Evolutionary conservation across 164 flowering plant species (phyloP).

Genomic region (Cinnamomum micranthum): DNA sequence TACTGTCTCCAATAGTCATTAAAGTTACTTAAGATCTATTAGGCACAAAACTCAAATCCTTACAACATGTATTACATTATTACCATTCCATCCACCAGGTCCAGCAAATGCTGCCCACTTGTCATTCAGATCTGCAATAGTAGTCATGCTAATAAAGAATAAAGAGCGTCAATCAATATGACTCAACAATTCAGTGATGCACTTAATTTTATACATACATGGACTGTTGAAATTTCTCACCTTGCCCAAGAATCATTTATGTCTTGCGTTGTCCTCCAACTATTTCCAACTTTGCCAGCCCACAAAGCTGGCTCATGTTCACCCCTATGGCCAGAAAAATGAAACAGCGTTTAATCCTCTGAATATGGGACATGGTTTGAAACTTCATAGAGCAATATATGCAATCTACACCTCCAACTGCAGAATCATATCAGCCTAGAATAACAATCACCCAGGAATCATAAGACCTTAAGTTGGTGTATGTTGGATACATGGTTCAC

Average conservation of each 20-base stretch:
- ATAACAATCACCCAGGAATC: too few relatives aligned
- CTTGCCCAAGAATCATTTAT: slow-evolving; percentile 93
- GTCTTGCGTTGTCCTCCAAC: slow-evolving; percentile 97
- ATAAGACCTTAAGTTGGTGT: too few relatives aligned
- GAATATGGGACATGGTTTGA: neutral
- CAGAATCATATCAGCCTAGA: too few relatives aligned
- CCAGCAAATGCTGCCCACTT: slow-evolving; percentile 99
- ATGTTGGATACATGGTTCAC: too few relatives aligned
- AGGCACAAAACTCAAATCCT: neutral
- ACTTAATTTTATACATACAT: neutral
- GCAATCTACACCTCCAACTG: too few relatives aligned
- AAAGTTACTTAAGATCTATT: too few relatives aligned
- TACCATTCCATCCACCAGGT: slow-evolving; percentile 99
- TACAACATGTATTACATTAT: neutral
- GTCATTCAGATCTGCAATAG: slow-evolving; percentile 86
- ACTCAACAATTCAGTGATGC: neutral
- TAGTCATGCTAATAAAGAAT: slow-evolving; percentile 60
- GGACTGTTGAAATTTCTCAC: slow-evolving; percentile 28
- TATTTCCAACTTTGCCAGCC: slow-evolving; percentile 84
- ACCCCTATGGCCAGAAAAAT: slow-evolving; percentile 56
- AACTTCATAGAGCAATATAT: too few relatives aligned
- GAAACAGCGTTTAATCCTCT: neutral
- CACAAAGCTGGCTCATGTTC: slow-evolving; percentile 87
- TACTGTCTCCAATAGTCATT: neutral
- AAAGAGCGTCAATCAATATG: slow-evolving; percentile 12